A percentile compares a stretch with the other conserved stretches of the same genome.
phyloP scores from a whole-genome alignment of 805 yeast species.

The Osmozyma mogii region DNA sequence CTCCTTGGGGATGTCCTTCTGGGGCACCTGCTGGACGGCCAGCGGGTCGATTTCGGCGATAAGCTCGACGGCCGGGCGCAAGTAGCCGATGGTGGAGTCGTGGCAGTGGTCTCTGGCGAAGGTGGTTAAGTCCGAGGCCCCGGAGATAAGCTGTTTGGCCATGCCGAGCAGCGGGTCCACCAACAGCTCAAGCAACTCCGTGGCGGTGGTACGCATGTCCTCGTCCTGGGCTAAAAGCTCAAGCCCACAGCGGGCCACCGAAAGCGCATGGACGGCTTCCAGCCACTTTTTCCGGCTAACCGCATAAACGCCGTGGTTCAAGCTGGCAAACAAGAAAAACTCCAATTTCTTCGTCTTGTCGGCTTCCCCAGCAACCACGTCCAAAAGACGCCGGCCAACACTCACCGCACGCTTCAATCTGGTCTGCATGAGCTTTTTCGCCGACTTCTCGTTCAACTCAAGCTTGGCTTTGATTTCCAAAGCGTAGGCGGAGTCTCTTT shows the following conservation, averaged over 20 bases:
- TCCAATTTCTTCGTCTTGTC: slow-evolving; percentile 23
- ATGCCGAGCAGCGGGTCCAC: slow-evolving; percentile 63
- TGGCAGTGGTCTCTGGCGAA: slow-evolving; percentile 38
- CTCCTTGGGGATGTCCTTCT: too few relatives aligned
- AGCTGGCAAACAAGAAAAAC: slow-evolving; percentile 32
- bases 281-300: slow-evolving; percentile 51
- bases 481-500: slow-evolving; percentile 67
- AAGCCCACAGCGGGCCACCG: slow-evolving; percentile 56
- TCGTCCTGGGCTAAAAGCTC: slow-evolving; percentile 38
- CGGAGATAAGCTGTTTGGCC: slow-evolving; percentile 24
- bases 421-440: slow-evolving; percentile 41
- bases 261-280: slow-evolving; percentile 41
- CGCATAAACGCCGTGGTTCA: slow-evolving; percentile 45
- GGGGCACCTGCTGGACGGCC: too few relatives aligned
- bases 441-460: slow-evolving; percentile 46
- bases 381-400: slow-evolving; percentile 36
- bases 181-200: slow-evolving; percentile 47
- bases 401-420: slow-evolving; percentile 60
- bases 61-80: slow-evolving; percentile 33
- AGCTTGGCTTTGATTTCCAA: slow-evolving; percentile 50
- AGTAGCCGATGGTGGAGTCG: slow-evolving; percentile 20
- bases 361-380: slow-evolving; percentile 31
- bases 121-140: slow-evolving; percentile 40
- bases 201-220: slow-evolving; percentile 13
- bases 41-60: slow-evolving; percentile 30